These are phyloP conservation scores for Fusarium sterilihyphosum DNA, from an alignment of 2,329 filamentous ascomycete genomes.

Conservation along the genomic window DNA sequence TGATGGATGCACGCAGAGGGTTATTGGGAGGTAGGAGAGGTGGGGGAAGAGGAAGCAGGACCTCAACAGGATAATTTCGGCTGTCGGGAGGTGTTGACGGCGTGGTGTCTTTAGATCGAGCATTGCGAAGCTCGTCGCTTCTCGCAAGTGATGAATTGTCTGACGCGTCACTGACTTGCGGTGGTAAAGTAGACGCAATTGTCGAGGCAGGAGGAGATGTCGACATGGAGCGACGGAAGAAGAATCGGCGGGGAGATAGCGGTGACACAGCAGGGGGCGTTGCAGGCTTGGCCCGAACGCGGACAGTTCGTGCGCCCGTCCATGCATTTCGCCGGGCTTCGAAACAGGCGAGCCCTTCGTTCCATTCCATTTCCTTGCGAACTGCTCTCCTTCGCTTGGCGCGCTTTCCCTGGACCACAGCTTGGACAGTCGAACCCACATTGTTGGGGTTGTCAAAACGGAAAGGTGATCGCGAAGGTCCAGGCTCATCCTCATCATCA, in stretches of 20 bases:
- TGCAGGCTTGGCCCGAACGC: conserved; percentile 59
- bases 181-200: conserved; percentile 30
- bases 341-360: conserved; percentile 84
- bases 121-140: conserved; percentile 48
- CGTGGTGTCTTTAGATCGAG: conserved; percentile 48
- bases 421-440: conserved; percentile 54
- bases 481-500: conserved; percentile 57
- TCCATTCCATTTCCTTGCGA: conserved; percentile 77
- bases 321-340: conserved; percentile 81
- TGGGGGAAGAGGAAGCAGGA: conserved; percentile 75
- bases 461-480: conserved; percentile 56
- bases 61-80: conserved; percentile 62
- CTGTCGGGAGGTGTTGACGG: conserved; percentile 37
- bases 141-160: conserved; percentile 56
- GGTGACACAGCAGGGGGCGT: conserved; percentile 55
- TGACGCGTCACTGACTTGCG: conserved; percentile 46
- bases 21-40: conserved; percentile 79
- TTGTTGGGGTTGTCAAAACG: conserved; percentile 62
- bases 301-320: conserved; percentile 77
- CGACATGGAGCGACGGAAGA: conserved; percentile 59
- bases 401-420: conserved; percentile 59
- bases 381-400: conserved; percentile 66
- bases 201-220: conserved; percentile 50
- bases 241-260: conserved; percentile 60
- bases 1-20: conserved; percentile 80